Percentiles rank a stretch among this genome's conserved stretches.
phyloP scores from a whole-genome alignment of 768 basidiomycete species.

The Termitomyces sp. region DNA sequence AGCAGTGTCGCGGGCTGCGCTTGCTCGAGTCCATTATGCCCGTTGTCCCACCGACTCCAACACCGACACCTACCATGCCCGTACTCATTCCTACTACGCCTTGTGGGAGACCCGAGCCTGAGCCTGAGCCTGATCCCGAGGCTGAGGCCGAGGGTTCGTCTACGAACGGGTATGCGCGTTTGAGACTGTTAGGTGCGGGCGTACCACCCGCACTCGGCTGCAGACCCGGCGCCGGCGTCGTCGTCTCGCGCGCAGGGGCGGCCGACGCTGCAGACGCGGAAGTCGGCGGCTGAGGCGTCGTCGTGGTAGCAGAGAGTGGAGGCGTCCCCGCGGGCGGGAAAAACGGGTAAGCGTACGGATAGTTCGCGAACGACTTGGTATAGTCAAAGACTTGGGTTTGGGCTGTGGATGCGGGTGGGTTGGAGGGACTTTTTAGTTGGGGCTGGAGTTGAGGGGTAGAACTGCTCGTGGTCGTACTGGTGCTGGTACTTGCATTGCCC shows the following conservation, averaged over 20 bases:
- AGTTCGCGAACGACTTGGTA: conserved; percentile 4
- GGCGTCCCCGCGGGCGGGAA: conserved; percentile 4
- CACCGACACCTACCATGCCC: not conserved
- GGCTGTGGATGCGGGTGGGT: conserved; percentile 15
- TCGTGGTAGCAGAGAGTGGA: not conserved
- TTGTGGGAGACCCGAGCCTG: too few species aligned
- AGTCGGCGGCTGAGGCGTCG: too few species aligned
- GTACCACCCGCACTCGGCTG: not conserved
- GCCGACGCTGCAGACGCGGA: too few species aligned
- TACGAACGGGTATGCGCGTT: conserved; percentile 19
- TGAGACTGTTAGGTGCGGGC: not conserved
- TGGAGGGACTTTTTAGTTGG: conserved; percentile 13
- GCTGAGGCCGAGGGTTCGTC: not conserved
- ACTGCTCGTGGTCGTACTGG: not conserved
- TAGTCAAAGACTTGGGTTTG: conserved; percentile 15
- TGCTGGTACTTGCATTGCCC: not conserved
- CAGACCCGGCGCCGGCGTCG: not conserved
- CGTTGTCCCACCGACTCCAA: conserved; percentile 2
- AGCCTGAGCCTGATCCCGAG: too few species aligned
- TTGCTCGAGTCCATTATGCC: conserved; percentile 39
- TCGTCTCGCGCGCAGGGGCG: too few species aligned
- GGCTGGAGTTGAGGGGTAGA: not conserved
- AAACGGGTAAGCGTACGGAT: conserved; percentile 13
- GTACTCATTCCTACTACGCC: too few species aligned
- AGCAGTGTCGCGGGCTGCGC: conserved; percentile 68